A percentile compares a stretch with the other conserved stretches of the same genome.
phyloP scores from a whole-genome alignment of 192 early-diverging fungal genomes.

The Coemansia sp. region DNA sequence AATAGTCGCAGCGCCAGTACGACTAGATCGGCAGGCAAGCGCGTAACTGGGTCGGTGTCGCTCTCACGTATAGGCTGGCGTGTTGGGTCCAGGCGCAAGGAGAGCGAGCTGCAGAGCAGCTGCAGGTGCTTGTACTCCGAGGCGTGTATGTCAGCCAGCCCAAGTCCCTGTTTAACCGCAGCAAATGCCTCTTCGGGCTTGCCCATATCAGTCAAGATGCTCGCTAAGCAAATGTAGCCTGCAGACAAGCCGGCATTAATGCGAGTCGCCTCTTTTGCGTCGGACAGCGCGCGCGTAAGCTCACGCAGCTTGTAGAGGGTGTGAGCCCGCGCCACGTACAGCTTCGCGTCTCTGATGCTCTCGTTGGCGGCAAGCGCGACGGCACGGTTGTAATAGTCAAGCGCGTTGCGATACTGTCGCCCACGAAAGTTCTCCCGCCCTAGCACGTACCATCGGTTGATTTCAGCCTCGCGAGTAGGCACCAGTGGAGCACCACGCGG shows the following conservation, averaged over 20 bases:
- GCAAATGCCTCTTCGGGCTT: conserved; percentile 20
- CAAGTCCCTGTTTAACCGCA: conserved; percentile 12
- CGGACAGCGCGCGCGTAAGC: conserved; percentile 26
- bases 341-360: conserved; percentile 5
- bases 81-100: conserved; percentile 21
- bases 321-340: conserved; percentile 32
- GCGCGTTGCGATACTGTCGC: conserved; percentile 24
- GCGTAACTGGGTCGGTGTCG: conserved; percentile 12
- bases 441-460: conserved; percentile 10
- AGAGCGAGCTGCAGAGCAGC: conserved; percentile 15
- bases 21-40: conserved; percentile 24
- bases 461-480: not conserved
- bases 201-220: conserved; percentile 20
- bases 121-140: conserved; percentile 19
- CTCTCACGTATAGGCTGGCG: conserved; percentile 1
- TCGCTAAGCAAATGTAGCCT: conserved; percentile 22
- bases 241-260: conserved; percentile 11
- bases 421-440: conserved; percentile 27
- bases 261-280: conserved; percentile 27
- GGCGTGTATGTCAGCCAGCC: not conserved
- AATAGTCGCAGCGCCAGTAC: conserved; percentile 16
- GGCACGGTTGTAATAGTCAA: conserved; percentile 40
- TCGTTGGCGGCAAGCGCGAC: conserved; percentile 27
- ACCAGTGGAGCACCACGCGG: not conserved
- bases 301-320: conserved; percentile 34